phyloP scores from a whole-genome alignment of 495 filamentous ascomycete species.

The Corynascus novoguineensis region DNA sequence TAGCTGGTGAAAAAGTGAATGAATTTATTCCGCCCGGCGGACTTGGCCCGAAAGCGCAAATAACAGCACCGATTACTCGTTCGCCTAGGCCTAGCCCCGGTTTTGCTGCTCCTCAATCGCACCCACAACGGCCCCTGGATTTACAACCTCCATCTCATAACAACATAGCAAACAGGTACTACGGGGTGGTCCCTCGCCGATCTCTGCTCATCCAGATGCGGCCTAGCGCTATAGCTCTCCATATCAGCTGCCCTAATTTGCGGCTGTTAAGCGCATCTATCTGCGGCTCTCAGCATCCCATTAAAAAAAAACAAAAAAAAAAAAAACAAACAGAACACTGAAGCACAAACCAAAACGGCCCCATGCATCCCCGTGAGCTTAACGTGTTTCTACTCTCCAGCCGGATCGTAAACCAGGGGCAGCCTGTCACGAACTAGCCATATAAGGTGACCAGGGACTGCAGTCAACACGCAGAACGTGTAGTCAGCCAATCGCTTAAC shows the following conservation, averaged over 20 bases:
- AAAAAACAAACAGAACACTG: conserved; percentile 5
- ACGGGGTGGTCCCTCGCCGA: conserved; percentile 8
- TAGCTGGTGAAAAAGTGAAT: no score
- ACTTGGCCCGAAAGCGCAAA: no score
- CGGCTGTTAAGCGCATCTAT: conserved; percentile 23
- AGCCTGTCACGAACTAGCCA: no score
- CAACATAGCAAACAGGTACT: conserved; percentile 16
- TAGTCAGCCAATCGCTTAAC: background rate
- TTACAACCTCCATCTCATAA: conserved; percentile 28
- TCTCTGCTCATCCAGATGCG: conserved; percentile 18
- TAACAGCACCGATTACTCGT: conserved; percentile 20
- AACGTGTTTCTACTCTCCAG: conserved; percentile 1
- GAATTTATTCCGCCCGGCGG: no score
- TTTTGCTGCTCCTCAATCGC: conserved; percentile 23
- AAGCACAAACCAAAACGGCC: conserved; percentile 17
- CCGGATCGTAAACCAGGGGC: background rate
- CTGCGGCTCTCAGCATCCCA: conserved; percentile 11
- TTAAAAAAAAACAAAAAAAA: background rate
- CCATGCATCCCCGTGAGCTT: conserved; percentile 4
- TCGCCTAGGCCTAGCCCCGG: conserved; percentile 19
- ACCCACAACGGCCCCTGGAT: conserved; percentile 15
- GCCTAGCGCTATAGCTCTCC: conserved; percentile 35
- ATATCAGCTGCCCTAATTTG: conserved; percentile 36
- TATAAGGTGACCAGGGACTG: no score
- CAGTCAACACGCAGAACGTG: no score